A percentile compares a stretch with the other conserved stretches of the same genome.
Conservation (phyloP, 805 yeast genomes). For the Cyberlindnera saturnus region DNA sequence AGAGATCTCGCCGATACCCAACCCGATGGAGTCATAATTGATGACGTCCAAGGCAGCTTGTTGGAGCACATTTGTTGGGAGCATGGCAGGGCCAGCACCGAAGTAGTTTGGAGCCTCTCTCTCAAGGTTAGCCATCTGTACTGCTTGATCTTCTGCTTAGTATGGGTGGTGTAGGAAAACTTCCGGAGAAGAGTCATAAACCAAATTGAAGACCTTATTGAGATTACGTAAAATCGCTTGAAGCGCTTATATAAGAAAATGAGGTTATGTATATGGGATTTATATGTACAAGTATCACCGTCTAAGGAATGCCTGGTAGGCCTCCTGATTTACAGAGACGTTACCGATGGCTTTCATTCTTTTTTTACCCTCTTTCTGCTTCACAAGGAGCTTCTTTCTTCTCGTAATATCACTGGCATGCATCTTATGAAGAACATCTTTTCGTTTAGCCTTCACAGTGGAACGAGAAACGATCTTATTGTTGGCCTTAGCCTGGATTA, state of each 20-base stretch:
- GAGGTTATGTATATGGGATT: not conserved
- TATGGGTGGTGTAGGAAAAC: not conserved
- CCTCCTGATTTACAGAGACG: conserved; percentile 74
- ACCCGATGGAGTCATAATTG: conserved; percentile 59
- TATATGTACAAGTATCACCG: conserved; percentile 9
- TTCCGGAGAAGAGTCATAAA: not conserved
- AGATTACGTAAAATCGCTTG: too few species aligned
- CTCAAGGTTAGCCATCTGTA: conserved; percentile 27
- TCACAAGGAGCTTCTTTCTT: conserved; percentile 77
- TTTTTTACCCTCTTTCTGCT: conserved; percentile 93
- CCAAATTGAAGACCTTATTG: not conserved
- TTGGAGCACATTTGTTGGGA: conserved; percentile 79
- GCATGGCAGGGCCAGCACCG: conserved; percentile 98
- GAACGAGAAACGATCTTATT: conserved; percentile 82
- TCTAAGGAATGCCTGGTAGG: conserved; percentile 77
- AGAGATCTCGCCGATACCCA: conserved; percentile 94
- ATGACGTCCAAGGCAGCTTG: conserved; percentile 83
- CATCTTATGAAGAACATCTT: conserved; percentile 88
- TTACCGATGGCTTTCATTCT: conserved; percentile 74
- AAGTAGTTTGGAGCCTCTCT: conserved; percentile 77
- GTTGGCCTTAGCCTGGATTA: conserved; percentile 84
- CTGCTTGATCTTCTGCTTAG: not conserved
- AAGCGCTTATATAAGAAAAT: not conserved
- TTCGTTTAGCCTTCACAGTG: conserved; percentile 87
- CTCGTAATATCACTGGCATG: conserved; percentile 93